Evolutionary conservation across 371 early-diverging fungal species (phyloP).

Genomic region (Mucor plumbeus): DNA sequence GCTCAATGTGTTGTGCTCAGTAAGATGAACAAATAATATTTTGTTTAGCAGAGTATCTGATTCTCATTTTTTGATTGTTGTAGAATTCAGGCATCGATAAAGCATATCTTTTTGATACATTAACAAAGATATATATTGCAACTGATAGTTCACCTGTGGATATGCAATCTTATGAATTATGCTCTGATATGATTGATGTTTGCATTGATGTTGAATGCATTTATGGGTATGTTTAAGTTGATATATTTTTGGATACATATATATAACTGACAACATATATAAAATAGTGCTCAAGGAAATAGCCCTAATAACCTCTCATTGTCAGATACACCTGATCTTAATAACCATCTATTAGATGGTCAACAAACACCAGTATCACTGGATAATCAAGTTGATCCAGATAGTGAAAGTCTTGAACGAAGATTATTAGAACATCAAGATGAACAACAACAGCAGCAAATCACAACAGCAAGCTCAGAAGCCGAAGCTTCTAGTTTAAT

Average conservation of each 20-base stretch:
- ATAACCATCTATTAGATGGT: conserved; percentile 11
- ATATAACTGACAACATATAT: background rate
- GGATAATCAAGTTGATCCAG: conserved; percentile 12
- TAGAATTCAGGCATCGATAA: conserved; percentile 96
- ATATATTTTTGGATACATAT: no score
- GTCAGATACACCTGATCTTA: conserved; percentile 19
- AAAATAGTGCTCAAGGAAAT: conserved; percentile 39
- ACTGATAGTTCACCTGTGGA: conserved; percentile 95
- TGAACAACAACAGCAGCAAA: conserved; percentile 14
- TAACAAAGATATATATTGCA: conserved; percentile 92
- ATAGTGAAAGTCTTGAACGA: conserved; percentile 11
- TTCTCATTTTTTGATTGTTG: background rate
- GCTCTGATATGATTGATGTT: conserved; percentile 95
- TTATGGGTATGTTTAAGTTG: conserved; percentile 63
- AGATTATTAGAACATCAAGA: conserved; percentile 29
- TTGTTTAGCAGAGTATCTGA: no score
- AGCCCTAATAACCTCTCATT: conserved; percentile 38
- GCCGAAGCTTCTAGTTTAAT: conserved; percentile 66
- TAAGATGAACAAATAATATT: conserved; percentile 38
- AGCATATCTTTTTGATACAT: conserved; percentile 91
- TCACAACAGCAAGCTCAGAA: conserved; percentile 18
- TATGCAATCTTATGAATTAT: conserved; percentile 90
- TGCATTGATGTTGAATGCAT: conserved; percentile 84
- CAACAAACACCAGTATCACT: conserved; percentile 24
- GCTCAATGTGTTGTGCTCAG: conserved; percentile 90